Conservation (phyloP, 1,139 yeast species). For the Sugiyamaella japonica region DNA sequence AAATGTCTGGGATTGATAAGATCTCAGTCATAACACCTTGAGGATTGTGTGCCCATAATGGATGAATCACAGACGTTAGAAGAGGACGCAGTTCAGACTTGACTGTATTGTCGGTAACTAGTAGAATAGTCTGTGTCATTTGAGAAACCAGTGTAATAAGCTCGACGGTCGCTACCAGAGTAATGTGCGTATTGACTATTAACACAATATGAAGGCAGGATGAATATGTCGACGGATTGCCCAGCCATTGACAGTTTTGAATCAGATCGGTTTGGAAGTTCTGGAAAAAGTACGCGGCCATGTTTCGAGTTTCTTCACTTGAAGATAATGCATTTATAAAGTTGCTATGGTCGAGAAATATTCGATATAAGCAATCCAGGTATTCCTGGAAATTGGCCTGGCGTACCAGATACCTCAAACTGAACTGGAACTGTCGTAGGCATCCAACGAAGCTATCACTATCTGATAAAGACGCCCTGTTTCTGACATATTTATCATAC, state of each 20-base stretch:
- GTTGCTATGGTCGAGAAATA: neutral
- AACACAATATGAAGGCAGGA: neutral
- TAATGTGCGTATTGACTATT: neutral
- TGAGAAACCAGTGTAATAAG: neutral
- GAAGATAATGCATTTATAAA: neutral
- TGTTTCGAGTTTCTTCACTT: neutral
- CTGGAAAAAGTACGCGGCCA: neutral
- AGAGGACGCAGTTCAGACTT: neutral
- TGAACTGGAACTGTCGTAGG: constrained; percentile 4
- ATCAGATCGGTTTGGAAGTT: neutral
- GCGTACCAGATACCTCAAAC: neutral
- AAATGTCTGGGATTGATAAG: constrained; percentile 9
- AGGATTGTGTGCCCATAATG: neutral
- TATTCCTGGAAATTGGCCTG: neutral
- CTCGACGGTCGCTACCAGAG: neutral
- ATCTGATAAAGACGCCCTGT: neutral
- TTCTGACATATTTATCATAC: constrained; percentile 16
- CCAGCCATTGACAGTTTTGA: neutral
- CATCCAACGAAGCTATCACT: neutral
- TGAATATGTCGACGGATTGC: neutral
- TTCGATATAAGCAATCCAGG: neutral
- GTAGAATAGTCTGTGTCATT: neutral
- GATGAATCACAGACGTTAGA: neutral
- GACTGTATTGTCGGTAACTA: neutral
- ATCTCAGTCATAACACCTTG: constrained; percentile 1